Conservation (phyloP, 805 yeast species). For the Sugiyamaella valdiviana region DNA sequence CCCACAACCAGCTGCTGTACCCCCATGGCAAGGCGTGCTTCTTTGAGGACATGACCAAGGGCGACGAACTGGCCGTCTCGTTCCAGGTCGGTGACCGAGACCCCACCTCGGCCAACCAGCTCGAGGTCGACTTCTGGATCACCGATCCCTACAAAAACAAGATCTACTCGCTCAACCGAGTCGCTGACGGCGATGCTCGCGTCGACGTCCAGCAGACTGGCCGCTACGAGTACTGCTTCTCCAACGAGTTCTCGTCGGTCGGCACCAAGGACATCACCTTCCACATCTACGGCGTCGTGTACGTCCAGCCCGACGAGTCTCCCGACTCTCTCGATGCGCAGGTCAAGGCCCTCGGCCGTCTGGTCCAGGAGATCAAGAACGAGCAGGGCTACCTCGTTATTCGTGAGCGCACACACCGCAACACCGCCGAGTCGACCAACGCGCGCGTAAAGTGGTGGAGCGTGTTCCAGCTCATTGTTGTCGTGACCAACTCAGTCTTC, state of each 20-base stretch:
- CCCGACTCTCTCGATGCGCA: constrained; percentile 79
- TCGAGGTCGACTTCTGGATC: constrained; percentile 56
- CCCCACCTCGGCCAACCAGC: constrained; percentile 31
- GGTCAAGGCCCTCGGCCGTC: constrained; percentile 63
- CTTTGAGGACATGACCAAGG: constrained; percentile 70
- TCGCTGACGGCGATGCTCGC: constrained; percentile 75
- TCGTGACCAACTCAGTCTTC: constrained; percentile 79
- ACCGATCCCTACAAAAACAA: constrained; percentile 45
- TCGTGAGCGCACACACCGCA: constrained; percentile 95
- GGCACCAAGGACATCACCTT: constrained; percentile 87
- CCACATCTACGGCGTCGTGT: constrained; percentile 89
- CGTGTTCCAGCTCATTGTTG: constrained; percentile 80
- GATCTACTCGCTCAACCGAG: constrained; percentile 44
- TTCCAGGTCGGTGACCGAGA: constrained; percentile 94
- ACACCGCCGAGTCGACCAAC: constrained; percentile 96
- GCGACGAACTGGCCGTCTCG: constrained; percentile 80
- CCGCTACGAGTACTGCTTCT: constrained; percentile 81
- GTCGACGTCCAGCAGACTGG: constrained; percentile 63
- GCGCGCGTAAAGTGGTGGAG: constrained; percentile 98
- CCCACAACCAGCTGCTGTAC: constrained; percentile 78
- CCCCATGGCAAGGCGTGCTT: constrained; percentile 85
- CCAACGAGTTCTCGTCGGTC: constrained; percentile 69
- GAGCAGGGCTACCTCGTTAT: constrained; percentile 87
- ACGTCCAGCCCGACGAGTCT: constrained; percentile 69
- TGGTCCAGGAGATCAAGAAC: constrained; percentile 81